Conservation (phyloP, 1,139 yeast genomes). For the Schizosaccharomyces versatilis region DNA sequence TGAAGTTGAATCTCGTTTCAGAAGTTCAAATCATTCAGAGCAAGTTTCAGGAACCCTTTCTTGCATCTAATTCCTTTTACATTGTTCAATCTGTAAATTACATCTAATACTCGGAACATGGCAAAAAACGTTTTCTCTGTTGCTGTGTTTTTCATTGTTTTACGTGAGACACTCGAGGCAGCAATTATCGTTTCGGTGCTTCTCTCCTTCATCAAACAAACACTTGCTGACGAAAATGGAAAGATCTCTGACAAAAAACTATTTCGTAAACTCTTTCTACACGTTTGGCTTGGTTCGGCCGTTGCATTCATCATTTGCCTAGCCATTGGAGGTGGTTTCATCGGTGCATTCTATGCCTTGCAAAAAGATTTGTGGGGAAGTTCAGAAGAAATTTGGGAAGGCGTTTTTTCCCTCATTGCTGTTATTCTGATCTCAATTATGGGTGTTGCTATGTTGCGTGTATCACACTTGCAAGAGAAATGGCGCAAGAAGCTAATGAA, state of each 20-base stretch:
- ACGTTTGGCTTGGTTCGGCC: conserved; percentile 61
- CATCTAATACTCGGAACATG: neutral
- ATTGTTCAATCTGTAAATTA: neutral
- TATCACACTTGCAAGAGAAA: conserved; percentile 75
- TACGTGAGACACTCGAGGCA: conserved; percentile 81
- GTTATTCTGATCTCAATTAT: conserved; percentile 60
- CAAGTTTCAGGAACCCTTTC: neutral
- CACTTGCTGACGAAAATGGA: conserved; percentile 21
- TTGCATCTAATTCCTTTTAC: neutral
- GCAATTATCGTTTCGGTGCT: conserved; percentile 72
- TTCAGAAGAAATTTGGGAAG: conserved; percentile 89
- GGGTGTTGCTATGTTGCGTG: conserved; percentile 82
- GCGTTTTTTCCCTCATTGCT: conserved; percentile 64
- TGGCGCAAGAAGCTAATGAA: conserved; percentile 79
- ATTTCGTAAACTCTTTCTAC: conserved; percentile 41
- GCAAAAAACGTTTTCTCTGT: conserved; percentile 20
- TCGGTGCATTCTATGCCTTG: conserved; percentile 58
- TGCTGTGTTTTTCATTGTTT: conserved; percentile 54
- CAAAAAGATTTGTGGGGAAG: conserved; percentile 66
- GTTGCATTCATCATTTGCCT: conserved; percentile 55
- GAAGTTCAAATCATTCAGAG: neutral
- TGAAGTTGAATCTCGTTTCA: too few relatives aligned
- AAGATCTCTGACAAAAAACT: conserved; percentile 24
- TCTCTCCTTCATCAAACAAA: conserved; percentile 73
- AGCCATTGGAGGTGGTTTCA: conserved; percentile 61